Conservation (phyloP, 257 asterid genomes). For the Solanum boliviense region DNA sequence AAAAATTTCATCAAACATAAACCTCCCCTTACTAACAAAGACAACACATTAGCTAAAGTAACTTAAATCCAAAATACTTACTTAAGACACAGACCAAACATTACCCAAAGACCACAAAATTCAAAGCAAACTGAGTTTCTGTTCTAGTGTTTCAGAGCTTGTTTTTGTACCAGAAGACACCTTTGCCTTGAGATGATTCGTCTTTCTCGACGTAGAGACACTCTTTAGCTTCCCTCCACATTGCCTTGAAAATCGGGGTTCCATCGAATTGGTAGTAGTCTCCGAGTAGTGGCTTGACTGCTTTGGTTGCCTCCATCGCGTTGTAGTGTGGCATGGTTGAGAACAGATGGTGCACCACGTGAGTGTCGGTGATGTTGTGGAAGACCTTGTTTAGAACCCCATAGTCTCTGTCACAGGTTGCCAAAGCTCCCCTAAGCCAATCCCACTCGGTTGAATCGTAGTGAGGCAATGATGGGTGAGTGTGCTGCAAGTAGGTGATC, state of each 20-base stretch:
- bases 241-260: slow-evolving; percentile 44
- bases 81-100: not conserved
- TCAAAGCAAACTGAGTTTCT: not conserved
- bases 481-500: slow-evolving; percentile 62
- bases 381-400: slow-evolving; percentile 51
- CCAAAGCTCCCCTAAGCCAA: slow-evolving; percentile 73
- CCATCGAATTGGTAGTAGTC: slow-evolving; percentile 47
- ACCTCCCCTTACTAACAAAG: not conserved
- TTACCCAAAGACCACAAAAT: not conserved
- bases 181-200: slow-evolving; percentile 22
- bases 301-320: slow-evolving; percentile 66
- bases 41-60: not conserved
- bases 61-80: not conserved
- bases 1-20: not conserved
- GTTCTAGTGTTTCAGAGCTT: slow-evolving; percentile 16
- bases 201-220: slow-evolving; percentile 54
- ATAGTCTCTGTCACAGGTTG: slow-evolving; percentile 57
- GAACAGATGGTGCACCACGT: slow-evolving; percentile 57
- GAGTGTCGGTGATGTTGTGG: slow-evolving; percentile 65
- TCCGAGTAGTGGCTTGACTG: slow-evolving; percentile 50
- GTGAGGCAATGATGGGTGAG: slow-evolving; percentile 61
- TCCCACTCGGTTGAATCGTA: slow-evolving; percentile 65
- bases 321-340: slow-evolving; percentile 69
- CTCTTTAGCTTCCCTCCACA: slow-evolving; percentile 60
- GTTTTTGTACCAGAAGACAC: slow-evolving; percentile 56